These are phyloP conservation scores for Backusella australiensis DNA, from an alignment of 192 early-diverging fungal genomes.

Conservation along the genomic window DNA sequence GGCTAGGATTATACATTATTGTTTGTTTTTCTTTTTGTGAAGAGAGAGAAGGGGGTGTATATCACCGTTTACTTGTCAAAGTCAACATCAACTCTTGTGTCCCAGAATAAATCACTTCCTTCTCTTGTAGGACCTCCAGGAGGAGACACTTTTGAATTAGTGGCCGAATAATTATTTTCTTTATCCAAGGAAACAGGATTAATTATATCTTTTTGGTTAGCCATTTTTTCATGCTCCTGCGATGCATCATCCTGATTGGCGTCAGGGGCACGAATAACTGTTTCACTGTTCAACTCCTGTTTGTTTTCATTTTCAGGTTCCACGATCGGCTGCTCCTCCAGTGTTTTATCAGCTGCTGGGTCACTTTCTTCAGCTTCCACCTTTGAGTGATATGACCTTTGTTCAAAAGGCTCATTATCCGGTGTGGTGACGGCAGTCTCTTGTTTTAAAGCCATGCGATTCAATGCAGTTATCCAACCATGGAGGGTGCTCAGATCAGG, in stretches of 20 bases:
- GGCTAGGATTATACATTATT: neutral
- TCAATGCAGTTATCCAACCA: neutral
- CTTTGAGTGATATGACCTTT: slow-evolving; percentile 4
- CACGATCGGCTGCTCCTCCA: slow-evolving; percentile 4
- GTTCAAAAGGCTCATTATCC: neutral
- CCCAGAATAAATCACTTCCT: slow-evolving; percentile 9
- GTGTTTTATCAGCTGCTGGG: neutral
- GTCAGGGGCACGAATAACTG: neutral
- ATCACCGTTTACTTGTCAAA: neutral
- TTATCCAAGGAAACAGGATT: neutral
- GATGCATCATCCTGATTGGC: neutral
- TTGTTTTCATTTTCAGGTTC: neutral
- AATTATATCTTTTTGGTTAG: no score
- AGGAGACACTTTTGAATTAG: neutral
- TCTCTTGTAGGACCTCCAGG: neutral
- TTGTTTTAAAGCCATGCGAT: neutral
- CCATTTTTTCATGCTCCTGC: neutral
- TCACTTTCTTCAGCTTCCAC: neutral
- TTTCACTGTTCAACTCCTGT: neutral
- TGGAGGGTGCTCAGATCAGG: neutral
- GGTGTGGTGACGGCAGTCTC: neutral
- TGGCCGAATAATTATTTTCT: neutral
- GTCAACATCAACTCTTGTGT: neutral
- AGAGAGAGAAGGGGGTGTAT: neutral
- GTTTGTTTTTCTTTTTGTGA: neutral